phyloP scores from a whole-genome alignment of 352 stramenopile species.

The Pythium insidiosum region DNA sequence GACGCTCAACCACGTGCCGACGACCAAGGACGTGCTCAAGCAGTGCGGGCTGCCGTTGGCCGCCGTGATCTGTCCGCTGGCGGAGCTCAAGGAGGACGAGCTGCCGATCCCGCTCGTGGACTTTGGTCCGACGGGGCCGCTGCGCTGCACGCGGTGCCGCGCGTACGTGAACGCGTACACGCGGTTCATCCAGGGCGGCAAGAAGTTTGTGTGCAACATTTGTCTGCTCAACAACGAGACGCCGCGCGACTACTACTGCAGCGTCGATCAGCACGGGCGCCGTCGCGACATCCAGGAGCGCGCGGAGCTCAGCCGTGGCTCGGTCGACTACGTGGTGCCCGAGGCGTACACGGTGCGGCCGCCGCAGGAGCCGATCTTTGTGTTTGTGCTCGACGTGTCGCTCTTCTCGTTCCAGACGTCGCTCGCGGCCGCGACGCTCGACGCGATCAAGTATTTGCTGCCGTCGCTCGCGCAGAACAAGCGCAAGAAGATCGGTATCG shows the following conservation, averaged over 20 bases:
- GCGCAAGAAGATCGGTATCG: slow-evolving; percentile 84
- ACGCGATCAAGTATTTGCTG: slow-evolving; percentile 76
- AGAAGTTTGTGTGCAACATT: slow-evolving; percentile 88
- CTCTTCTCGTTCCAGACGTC: slow-evolving; percentile 77
- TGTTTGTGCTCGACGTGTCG: slow-evolving; percentile 85
- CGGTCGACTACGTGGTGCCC: slow-evolving; percentile 82
- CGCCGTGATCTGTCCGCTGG: slow-evolving; percentile 78
- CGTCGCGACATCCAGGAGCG: slow-evolving; percentile 76
- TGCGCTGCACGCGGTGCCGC: slow-evolving; percentile 78
- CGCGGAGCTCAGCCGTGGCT: slow-evolving; percentile 70
- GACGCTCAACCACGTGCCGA: slow-evolving; percentile 79
- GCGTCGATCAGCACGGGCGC: slow-evolving; percentile 77
- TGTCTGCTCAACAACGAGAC: slow-evolving; percentile 81
- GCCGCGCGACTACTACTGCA: slow-evolving; percentile 83
- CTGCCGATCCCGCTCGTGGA: slow-evolving; percentile 80
- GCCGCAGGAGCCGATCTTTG: slow-evolving; percentile 79
- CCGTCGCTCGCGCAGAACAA: slow-evolving; percentile 69
- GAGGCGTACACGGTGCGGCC: slow-evolving; percentile 75
- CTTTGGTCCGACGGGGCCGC: slow-evolving; percentile 69
- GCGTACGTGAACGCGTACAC: slow-evolving; percentile 87
- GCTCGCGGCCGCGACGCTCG: slow-evolving; percentile 44
- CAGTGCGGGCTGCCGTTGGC: slow-evolving; percentile 73
- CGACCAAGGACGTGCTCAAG: slow-evolving; percentile 66
- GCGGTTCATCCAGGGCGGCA: slow-evolving; percentile 77
- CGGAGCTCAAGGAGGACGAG: slow-evolving; percentile 74